Evolutionary conservation across 2,329 filamentous ascomycete genomes (phyloP).

Genomic region (Penicillium sp.): DNA sequence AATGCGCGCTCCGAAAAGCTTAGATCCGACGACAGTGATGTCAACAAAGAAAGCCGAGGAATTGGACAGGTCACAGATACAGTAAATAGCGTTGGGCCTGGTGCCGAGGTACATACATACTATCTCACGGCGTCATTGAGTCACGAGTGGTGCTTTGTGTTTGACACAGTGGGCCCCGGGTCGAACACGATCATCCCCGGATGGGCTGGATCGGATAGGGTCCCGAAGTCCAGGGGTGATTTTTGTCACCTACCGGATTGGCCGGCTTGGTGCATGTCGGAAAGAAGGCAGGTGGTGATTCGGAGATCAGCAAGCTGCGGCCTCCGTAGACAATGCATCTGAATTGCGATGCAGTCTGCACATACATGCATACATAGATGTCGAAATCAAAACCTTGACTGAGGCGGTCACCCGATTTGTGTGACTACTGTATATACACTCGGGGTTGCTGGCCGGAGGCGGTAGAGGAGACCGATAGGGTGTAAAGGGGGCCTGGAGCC

Average conservation of each 20-base stretch:
- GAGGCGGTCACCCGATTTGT: conserved; percentile 54
- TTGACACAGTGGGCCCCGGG: conserved; percentile 43
- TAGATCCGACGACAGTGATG: conserved; percentile 27
- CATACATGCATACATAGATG: too few species aligned
- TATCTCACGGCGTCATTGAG: conserved; percentile 37
- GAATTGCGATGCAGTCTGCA: conserved; percentile 41
- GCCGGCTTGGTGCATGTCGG: conserved; percentile 45
- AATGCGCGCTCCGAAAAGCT: conserved; percentile 12
- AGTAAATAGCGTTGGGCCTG: too few species aligned
- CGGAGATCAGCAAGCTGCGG: conserved; percentile 35
- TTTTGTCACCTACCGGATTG: conserved; percentile 33
- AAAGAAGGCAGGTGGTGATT: conserved; percentile 38
- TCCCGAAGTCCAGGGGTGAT: conserved; percentile 39
- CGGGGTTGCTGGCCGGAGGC: too few species aligned
- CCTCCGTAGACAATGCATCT: conserved; percentile 39
- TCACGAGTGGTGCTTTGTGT: conserved; percentile 46
- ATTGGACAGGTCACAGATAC: conserved; percentile 30
- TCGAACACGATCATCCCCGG: conserved; percentile 44
- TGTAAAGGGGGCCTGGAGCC: conserved; percentile 8
- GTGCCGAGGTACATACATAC: too few species aligned
- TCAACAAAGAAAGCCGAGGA: conserved; percentile 20
- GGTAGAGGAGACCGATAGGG: conserved; percentile 9
- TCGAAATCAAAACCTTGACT: conserved; percentile 54
- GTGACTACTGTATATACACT: conserved; percentile 45
- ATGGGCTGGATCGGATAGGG: conserved; percentile 45